Base-by-base conservation (phyloP, 805 yeast genomes). In the Saccharomycopsis sp. region DNA sequence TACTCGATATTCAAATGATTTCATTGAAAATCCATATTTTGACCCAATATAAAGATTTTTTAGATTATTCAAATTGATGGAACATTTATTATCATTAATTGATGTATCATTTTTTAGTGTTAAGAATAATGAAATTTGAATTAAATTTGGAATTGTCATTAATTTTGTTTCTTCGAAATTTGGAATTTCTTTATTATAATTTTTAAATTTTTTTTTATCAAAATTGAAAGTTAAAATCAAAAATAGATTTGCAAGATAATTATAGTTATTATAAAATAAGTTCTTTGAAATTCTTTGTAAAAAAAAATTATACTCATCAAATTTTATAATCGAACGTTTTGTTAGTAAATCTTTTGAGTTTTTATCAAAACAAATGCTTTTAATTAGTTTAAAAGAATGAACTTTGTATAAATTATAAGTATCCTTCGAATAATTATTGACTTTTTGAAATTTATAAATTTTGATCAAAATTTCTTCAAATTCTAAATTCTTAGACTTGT, bases 1-100 rank as follows among this genome's bases (percentile, higher is more conserved):
- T 0, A 80, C 81, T 47, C 79, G 84, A 41, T 79, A 71, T 58
- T 88, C 95, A 43, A 89, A 70, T 0, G 95, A 80, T 23, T 94
- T 63, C 70, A 88, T 84, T 0, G 95, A 84, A 55, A 83, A 89
- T 2, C 97, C 97, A 37, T 51, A 48, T 25, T 57, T 34, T 9
- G 42, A 37, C n/a, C 49, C 44, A 19, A 37, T 15, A 19, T 43
- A 43, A 9, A 46, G 23, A 27, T 31, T 40, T 26, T 39, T 29
- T 13, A 33, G 40, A 30, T 39, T 40, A n/a, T n/a, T n/a, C n/a
- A n/a, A n/a, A n/a, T n/a, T n/a, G 6, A 21, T n/a, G 17, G 9
- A 13, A 14, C 31, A 25, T 14, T 21, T 15, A 31, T 31, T 21
- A n/a, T 29, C 12, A 23, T 30, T 37, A 4, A 27, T 19, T 30